Percentiles rank a stretch among this genome's conserved stretches.
phyloP scores from a whole-genome alignment of 352 stramenopile species.

The Globisporangium nodosum region DNA sequence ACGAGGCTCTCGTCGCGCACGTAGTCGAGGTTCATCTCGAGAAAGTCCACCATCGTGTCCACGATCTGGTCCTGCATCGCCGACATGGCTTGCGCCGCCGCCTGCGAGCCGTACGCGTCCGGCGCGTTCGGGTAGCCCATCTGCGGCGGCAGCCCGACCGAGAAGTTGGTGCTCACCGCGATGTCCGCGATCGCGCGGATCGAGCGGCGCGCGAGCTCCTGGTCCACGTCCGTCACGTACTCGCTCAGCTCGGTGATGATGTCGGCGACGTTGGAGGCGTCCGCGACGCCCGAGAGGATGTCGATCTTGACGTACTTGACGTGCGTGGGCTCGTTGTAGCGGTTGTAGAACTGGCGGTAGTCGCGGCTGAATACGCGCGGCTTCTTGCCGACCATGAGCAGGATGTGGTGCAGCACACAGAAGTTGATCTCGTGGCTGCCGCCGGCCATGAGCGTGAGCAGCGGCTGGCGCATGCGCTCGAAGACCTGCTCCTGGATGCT shows the following conservation, averaged over 20 bases:
- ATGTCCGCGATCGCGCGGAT: constrained; percentile 94
- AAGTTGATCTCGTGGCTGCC: constrained; percentile 92
- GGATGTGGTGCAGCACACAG: constrained; percentile 96
- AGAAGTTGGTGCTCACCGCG: constrained; percentile 80
- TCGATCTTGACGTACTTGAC: constrained; percentile 98
- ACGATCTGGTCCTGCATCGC: constrained; percentile 85
- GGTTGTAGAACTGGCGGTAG: constrained; percentile 97
- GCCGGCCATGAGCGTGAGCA: constrained; percentile 97
- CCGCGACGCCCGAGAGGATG: constrained; percentile 94
- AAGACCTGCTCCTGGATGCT: constrained; percentile 87
- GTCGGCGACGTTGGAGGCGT: constrained; percentile 91
- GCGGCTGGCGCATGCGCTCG: constrained; percentile 91
- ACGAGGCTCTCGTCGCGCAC: constrained; percentile 95
- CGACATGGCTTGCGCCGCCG: constrained; percentile 53
- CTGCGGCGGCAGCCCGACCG: constrained; percentile 24
- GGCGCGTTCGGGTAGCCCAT: constrained; percentile 37
- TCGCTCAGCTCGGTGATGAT: constrained; percentile 97
- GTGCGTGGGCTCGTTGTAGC: constrained; percentile 97
- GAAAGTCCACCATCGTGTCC: constrained; percentile 94
- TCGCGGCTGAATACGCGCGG: constrained; percentile 96
- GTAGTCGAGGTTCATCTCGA: constrained; percentile 96
- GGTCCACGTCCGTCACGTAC: constrained; percentile 95
- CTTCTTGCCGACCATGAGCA: constrained; percentile 92
- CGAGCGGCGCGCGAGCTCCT: constrained; percentile 87
- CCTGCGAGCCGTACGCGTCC: constrained; percentile 63